These are phyloP conservation scores for Amanita subjunquillea DNA, from an alignment of 768 basidiomycete species.

Conservation along the genomic window DNA sequence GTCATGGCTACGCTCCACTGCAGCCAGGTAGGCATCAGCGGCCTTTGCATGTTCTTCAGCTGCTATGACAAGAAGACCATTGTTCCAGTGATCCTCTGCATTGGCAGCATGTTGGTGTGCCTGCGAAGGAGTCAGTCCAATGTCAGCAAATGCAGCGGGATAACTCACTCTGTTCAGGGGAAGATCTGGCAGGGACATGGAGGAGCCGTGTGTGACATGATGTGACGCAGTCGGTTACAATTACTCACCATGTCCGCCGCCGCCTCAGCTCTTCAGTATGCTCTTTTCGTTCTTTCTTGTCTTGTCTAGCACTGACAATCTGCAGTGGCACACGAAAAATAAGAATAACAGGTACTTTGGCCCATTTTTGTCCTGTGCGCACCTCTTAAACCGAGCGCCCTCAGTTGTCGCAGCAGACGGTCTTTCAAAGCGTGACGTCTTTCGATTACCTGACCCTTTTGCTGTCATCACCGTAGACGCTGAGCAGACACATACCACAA, in stretches of 20 bases:
- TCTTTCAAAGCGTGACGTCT: slow-evolving; percentile 89
- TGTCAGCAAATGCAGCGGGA: neutral
- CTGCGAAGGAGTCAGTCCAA: slow-evolving; percentile 23
- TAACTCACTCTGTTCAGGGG: slow-evolving; percentile 6
- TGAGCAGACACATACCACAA: slow-evolving; percentile 94
- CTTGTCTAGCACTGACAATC: neutral
- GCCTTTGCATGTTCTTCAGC: slow-evolving; percentile 68
- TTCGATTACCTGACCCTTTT: slow-evolving; percentile 94
- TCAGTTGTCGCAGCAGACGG: slow-evolving; percentile 94
- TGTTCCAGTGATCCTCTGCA: slow-evolving; percentile 59
- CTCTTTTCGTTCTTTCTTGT: slow-evolving; percentile 5
- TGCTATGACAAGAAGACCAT: slow-evolving; percentile 63
- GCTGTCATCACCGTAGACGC: slow-evolving; percentile 98
- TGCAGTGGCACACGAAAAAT: slow-evolving; percentile 55
- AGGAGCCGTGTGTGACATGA: neutral
- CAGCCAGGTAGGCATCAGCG: slow-evolving; percentile 64
- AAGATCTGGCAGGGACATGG: slow-evolving; percentile 4
- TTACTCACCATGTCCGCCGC: slow-evolving; percentile 27
- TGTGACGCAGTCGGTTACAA: neutral
- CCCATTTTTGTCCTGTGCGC: neutral
- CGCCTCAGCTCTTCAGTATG: slow-evolving; percentile 36
- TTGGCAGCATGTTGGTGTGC: slow-evolving; percentile 78
- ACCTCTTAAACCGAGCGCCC: slow-evolving; percentile 1
- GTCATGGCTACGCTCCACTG: slow-evolving; percentile 64
- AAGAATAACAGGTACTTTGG: slow-evolving; percentile 56